Base-by-base conservation (phyloP, 768 basidiomycete species). In the Daedalea quercina region DNA sequence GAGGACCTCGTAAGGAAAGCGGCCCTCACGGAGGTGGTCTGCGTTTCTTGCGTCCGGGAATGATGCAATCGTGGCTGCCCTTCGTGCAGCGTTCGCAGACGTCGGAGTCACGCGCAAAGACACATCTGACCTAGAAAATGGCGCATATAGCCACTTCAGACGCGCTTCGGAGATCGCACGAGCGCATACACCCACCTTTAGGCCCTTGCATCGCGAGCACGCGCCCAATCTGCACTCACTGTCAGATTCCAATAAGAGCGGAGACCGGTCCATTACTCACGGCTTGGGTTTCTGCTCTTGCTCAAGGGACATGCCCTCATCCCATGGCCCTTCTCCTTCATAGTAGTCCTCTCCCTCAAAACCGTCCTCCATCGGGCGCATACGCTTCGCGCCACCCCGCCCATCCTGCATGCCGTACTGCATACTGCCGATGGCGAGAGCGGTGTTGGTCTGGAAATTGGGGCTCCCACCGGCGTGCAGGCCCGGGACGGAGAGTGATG, bases 41-140 rank as follows among this genome's bases (percentile, higher is more conserved):
- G 52, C 88, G 83, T 62, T 87, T 86, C 68, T 88, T 90, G 56
- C 85, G 76, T n/a, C 87, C 88, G n/a, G 88, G 88, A 47, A 86
- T 87, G 40, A 83, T 69, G 58, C 88, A 91, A 48, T 87, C 85
- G 52, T 87, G 82, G 6, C 78, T 79, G 9, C 84, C 84, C 54
- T 80, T 79, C 51, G 78, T 66, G 61, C 88, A 91, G 11, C 88
- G 82, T 63, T 80, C 87, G 67, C 88, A 91, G 2, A 81, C 80
- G 60, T 90, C 86, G 13, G 75, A 79, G 47, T 86, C 84, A 13
- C 78, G 78, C 64, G 73, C 80, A 67, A 87, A 85, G 66, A 89
- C 87, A 65, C 88, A 91, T 58, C 78, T 82, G 53, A 90, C 87
- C 74, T 88, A 44, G 70, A 61, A 49, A 8, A 35, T 0, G 23